A percentile compares a stretch with the other conserved stretches of the same genome.
phyloP scores from a whole-genome alignment of 305 asterid species.

The Solanum aculeatissimum region DNA sequence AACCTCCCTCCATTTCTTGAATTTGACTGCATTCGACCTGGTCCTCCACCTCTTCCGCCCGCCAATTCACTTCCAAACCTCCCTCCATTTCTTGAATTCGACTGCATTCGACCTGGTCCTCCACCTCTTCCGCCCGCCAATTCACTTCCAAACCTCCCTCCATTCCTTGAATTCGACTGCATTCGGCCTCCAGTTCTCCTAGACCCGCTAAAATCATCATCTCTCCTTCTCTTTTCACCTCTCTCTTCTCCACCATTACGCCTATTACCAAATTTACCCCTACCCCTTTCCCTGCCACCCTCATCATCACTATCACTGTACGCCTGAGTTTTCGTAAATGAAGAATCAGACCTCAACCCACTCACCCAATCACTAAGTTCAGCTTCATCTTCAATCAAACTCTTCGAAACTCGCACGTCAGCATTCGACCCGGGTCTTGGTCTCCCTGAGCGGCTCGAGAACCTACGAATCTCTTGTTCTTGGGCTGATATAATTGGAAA shows the following conservation, averaged over 20 bases:
- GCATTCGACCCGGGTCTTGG: conserved; percentile 14
- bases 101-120: conserved; percentile 2
- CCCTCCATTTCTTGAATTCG: conserved; percentile 3
- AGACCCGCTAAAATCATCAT: conserved; percentile 13
- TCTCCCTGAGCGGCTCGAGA: conserved; percentile 32
- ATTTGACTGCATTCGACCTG: conserved; percentile 7
- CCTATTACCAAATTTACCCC: conserved; percentile 2
- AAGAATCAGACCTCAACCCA: conserved; percentile 56
- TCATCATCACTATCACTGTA: conserved; percentile 43
- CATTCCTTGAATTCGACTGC: conserved; percentile 8
- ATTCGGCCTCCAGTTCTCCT: conserved; percentile 23
- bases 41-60: conserved; percentile 21
- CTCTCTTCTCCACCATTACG: conserved; percentile 19
- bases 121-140: conserved; percentile 18
- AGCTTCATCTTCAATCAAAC: conserved; percentile 92
- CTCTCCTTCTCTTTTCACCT: conserved; percentile 22
- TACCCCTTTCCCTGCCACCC: background rate
- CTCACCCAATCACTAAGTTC: conserved; percentile 89
- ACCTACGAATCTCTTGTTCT: background rate
- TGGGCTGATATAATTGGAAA: conserved; percentile 9
- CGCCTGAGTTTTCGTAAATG: conserved; percentile 40
- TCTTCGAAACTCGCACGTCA: conserved; percentile 33
- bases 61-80: conserved; percentile 12
- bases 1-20: conserved; percentile 8
- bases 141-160: conserved; percentile 13